Evolutionary conservation across 139 green algal genomes (phyloP), one percentile per base, ranked within the genome.

Genomic region (Penium margaritaceum): DNA sequence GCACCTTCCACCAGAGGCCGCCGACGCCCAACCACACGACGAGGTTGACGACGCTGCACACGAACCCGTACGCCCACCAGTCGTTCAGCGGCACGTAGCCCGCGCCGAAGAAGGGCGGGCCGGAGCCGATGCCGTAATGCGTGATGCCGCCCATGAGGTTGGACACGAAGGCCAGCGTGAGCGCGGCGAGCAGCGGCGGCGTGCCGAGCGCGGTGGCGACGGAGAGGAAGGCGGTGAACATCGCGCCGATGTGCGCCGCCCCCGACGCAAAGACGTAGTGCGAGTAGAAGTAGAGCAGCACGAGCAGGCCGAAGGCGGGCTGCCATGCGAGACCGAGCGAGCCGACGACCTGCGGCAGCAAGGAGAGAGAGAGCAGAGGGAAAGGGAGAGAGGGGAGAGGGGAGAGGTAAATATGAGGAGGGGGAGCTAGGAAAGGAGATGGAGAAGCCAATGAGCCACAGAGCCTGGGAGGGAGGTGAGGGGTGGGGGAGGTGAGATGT

Each of bases 61-160:
- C 86, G 80, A 94, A 91, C 51, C 94, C 94, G 17, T 92, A 82
- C 70, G 89, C 85, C 82, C 95, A 95, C 93, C 93, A 98, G 77
- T 93, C 90, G 67, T 63, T 67, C 76, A 97, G 87, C n/a, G 84
- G 63, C 43, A 93, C 87, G 68, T 91, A 92, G n/a, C 86, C 84
- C n/a, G 85, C 85, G 38, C 89, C 91, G 75, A 94, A 98, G 87
- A 95, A 97, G 44, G 92, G 90, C 2, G 95, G 95, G 3, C 91
- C 95, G 1, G 90, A 96, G 46, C 95, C 95, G 78, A 99, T 99
- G 83, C 95, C 95, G 80, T 98, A 99, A 36, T 94, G 96, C 67
- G 94, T 97, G 29, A 97, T 82, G 86, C 95, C 97, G 65, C 95
- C 95, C 94, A 98, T 99, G 21, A 98, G 83, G 85, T 98, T 97